phyloP scores from a whole-genome alignment of 1,284 basidiomycete genomes.

The Tilletia horrida region DNA sequence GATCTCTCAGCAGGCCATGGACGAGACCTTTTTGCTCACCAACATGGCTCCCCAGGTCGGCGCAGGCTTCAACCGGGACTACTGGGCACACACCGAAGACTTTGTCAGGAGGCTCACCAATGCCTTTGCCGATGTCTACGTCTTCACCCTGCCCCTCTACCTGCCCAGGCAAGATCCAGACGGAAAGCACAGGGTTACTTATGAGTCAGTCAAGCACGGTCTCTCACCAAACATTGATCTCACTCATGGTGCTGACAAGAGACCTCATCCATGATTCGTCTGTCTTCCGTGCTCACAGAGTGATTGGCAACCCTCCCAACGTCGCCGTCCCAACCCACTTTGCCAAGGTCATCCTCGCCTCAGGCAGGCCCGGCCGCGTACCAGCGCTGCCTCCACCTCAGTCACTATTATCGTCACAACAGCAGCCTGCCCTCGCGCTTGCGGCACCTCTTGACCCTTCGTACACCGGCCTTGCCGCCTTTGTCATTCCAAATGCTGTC shows the following conservation, averaged over 20 bases:
- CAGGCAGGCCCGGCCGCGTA: constrained; percentile 27
- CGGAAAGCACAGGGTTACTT: constrained; percentile 88
- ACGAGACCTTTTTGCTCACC: constrained; percentile 89
- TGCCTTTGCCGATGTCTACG: constrained; percentile 86
- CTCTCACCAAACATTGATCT: too few species aligned
- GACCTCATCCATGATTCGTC: too few species aligned
- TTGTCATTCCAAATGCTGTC: constrained; percentile 53
- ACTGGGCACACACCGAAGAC: constrained; percentile 79
- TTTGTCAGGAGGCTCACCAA: constrained; percentile 86
- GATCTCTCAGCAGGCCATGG: constrained; percentile 82
- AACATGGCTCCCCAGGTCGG: constrained; percentile 99
- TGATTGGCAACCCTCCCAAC: constrained; percentile 86
- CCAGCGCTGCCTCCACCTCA: constrained; percentile 61
- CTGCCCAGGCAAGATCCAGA: constrained; percentile 70
- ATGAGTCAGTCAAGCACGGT: constrained; percentile 56
- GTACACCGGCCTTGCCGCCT: constrained; percentile 36
- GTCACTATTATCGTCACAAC: constrained; percentile 16
- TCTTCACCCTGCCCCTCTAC: constrained; percentile 97
- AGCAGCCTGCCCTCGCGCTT: neutral
- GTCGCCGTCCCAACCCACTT: constrained; percentile 95
- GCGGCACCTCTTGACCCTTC: constrained; percentile 6
- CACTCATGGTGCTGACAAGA: neutral
- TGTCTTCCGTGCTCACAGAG: constrained; percentile 60
- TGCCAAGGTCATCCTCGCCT: constrained; percentile 85
- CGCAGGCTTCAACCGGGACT: constrained; percentile 94